phyloP scores from a whole-genome alignment of 2,329 filamentous ascomycete species.

The Knufia petricola region DNA sequence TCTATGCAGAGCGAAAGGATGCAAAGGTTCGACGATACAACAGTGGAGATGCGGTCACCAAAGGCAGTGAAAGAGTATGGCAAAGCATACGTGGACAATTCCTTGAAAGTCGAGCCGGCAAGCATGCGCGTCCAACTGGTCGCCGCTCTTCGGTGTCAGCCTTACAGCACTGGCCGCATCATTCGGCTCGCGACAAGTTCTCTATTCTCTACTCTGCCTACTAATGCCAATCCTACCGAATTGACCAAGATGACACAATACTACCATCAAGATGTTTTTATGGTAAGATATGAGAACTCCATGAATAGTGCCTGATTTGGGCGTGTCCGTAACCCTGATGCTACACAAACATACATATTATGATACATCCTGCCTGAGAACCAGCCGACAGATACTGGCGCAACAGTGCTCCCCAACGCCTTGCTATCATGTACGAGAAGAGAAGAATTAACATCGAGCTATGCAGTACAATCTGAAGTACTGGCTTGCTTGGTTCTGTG shows the following conservation, averaged over 20 bases:
- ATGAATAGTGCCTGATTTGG: too few species aligned
- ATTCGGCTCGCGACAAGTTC: too few species aligned
- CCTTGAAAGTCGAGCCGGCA: background rate
- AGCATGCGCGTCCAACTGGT: constrained; percentile 7
- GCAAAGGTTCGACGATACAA: background rate
- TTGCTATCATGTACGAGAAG: constrained; percentile 5
- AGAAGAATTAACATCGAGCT: background rate
- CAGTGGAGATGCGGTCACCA: background rate
- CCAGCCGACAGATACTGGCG: background rate
- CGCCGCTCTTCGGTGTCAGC: background rate
- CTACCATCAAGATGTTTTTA: too few species aligned
- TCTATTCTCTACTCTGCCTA: too few species aligned
- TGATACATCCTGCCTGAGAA: background rate
- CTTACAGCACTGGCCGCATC: too few species aligned
- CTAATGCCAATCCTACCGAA: too few species aligned
- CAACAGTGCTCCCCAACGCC: constrained; percentile 6
- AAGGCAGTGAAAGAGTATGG: background rate
- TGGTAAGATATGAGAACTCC: too few species aligned
- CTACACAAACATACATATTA: background rate
- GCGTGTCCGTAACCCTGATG: background rate
- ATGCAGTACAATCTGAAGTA: background rate
- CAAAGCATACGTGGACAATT: constrained; percentile 10
- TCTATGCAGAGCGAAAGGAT: background rate
- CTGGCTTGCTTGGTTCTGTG: background rate
- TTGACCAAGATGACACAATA: too few species aligned